Base-by-base conservation (phyloP, 2,329 filamentous ascomycete species). In the Shiraia sp. region DNA sequence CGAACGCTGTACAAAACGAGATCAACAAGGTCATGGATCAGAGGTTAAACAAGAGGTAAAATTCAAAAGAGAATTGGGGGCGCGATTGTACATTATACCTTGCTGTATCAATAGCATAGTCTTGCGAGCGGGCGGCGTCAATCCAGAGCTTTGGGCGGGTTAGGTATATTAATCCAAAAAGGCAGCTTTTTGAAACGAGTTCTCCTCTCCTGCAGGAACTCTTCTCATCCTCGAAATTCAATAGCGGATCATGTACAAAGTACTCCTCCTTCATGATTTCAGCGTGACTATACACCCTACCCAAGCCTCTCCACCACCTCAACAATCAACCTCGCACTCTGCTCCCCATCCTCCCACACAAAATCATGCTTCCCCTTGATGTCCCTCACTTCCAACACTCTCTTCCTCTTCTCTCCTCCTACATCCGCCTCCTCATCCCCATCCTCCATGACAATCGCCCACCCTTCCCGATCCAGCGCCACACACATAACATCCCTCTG, bases 291-390 rank as follows among this genome's bases (percentile, higher is more conserved):
- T n/a, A n/a, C n/a, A n/a, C n/a, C n/a, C 23, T 36, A 32, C 32
- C 39, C 31, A 28, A 63, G 28, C 34, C 55, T 46, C 23, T 43
- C 42, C 14, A 67, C 43, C 8, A 59, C 56, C 32, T 66, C 60
- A 25, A 45, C 55, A 34, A 71, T 51, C 32, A 73, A 53, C 36
- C 69, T 68, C 19, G 78, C 81, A 34, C 87, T 63, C 52, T 82
- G 78, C 24, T 63, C 61, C 12, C 85, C 85, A 43, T 80, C 75
- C 59, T 78, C 61, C 81, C 83, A 87, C 2, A 86, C 72, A 50
- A 79, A 77, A 65, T 88, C 79, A 65, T 90, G 86, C 26, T 72
- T 73, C 4, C 81, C 85, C 7, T 63, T 66, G 36, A 84, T 59
- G 53, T 80, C 75, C 48, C 76, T 45, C 6, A 66, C 67, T 63